Evolutionary conservation across 495 filamentous ascomycete species (phyloP).

Genomic region (Talaromyces wortmannii): DNA sequence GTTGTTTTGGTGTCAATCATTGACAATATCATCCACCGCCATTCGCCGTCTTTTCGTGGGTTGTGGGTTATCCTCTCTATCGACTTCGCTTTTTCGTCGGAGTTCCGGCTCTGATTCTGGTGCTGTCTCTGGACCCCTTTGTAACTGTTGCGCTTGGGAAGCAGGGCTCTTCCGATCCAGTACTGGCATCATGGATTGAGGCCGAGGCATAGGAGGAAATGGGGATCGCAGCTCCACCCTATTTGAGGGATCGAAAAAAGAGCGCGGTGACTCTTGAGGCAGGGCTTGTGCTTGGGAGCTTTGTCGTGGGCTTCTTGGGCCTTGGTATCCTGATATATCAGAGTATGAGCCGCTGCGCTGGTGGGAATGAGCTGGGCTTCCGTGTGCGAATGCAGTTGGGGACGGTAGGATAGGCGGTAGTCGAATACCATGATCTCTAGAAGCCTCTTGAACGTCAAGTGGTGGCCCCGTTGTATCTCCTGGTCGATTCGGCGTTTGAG

Average conservation of each 20-base stretch:
- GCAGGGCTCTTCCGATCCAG: slow-evolving; percentile 14
- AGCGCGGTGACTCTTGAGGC: slow-evolving; percentile 3
- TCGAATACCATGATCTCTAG: slow-evolving; percentile 30
- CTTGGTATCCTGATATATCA: background rate
- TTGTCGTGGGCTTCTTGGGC: too few relatives aligned
- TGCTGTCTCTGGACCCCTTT: background rate
- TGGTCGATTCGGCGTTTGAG: slow-evolving; percentile 17
- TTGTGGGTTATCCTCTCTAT: slow-evolving; percentile 30
- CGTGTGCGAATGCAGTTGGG: slow-evolving; percentile 14
- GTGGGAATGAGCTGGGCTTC: slow-evolving; percentile 22
- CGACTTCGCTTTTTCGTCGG: slow-evolving; percentile 3
- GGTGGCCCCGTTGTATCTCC: slow-evolving; percentile 19
- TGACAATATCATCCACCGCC: slow-evolving; percentile 46
- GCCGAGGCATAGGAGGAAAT: background rate
- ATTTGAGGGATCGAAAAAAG: background rate
- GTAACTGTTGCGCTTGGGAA: background rate
- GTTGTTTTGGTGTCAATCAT: slow-evolving; percentile 15
- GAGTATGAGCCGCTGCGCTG: slow-evolving; percentile 35
- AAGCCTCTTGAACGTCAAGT: slow-evolving; percentile 23
- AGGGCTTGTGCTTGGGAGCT: background rate
- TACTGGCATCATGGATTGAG: slow-evolving; percentile 7
- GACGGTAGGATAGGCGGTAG: slow-evolving; percentile 36
- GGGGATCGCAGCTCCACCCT: background rate
- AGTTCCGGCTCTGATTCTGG: background rate
- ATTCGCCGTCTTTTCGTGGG: slow-evolving; percentile 65